Conservation (phyloP, 306 rosid genomes). For the Bauhinia variegata region DNA sequence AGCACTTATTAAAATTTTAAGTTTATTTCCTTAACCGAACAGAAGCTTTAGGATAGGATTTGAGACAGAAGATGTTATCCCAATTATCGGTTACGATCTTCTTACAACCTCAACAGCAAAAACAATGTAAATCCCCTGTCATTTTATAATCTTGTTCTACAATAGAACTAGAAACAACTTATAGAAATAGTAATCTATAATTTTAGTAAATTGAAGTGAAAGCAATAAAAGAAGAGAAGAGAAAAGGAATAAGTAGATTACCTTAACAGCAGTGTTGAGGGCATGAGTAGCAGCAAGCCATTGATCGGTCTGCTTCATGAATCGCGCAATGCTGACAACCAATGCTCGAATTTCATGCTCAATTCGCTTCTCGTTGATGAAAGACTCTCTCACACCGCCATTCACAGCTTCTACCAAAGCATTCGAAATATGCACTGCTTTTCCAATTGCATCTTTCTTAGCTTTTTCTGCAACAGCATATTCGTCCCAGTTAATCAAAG, state of each 20-base stretch:
- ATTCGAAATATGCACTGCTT: conserved; percentile 64
- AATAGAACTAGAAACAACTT: neutral
- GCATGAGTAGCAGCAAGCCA: conserved; percentile 81
- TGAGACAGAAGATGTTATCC: too few species aligned
- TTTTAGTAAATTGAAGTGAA: conserved; percentile 6
- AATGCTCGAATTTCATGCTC: conserved; percentile 79
- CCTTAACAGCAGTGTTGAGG: conserved; percentile 84
- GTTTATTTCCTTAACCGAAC: too few species aligned
- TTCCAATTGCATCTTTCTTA: conserved; percentile 70
- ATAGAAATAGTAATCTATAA: neutral
- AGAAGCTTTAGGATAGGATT: too few species aligned
- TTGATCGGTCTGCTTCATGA: conserved; percentile 85
- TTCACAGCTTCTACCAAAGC: conserved; percentile 85
- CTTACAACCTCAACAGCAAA: too few species aligned
- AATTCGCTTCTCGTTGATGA: conserved; percentile 73
- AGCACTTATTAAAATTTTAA: too few species aligned
- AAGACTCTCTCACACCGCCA: conserved; percentile 72
- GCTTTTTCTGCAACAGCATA: conserved; percentile 75
- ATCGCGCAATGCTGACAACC: conserved; percentile 57
- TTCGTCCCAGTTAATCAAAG: neutral
- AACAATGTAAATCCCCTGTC: too few species aligned
- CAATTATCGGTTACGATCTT: too few species aligned
- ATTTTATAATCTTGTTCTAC: neutral
- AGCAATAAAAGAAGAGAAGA: neutral
- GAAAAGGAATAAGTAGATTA: neutral